These are phyloP conservation scores for Sistotremastrum suecicum DNA, from an alignment of 768 basidiomycete species.

Conservation along the genomic window DNA sequence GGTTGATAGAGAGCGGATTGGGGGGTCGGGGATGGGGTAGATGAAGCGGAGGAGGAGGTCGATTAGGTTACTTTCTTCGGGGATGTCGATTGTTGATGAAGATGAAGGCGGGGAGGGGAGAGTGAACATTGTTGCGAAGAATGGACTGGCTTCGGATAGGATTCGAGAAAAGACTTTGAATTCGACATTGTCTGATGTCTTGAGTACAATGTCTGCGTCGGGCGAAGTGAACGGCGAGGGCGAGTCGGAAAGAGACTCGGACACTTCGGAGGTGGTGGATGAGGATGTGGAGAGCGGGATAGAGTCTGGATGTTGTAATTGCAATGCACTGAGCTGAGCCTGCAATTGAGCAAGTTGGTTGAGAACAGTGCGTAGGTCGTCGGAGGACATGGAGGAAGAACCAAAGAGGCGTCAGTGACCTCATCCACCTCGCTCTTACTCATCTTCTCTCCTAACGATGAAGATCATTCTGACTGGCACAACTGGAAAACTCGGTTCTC, in stretches of 20 bases:
- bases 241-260: too few species aligned
- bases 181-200: constrained; percentile 22
- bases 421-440: too few species aligned
- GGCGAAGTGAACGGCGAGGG: constrained; percentile 15
- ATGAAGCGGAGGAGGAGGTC: constrained; percentile 6
- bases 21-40: constrained; percentile 6
- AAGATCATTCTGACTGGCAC: constrained; percentile 23
- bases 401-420: too few species aligned
- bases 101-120: constrained; percentile 35
- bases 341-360: too few species aligned
- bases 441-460: background rate
- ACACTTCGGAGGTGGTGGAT: too few species aligned
- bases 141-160: constrained; percentile 47
- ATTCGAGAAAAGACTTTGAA: constrained; percentile 52
- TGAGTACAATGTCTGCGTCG: constrained; percentile 41
- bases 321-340: too few species aligned
- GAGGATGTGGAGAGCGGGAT: too few species aligned
- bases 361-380: too few species aligned
- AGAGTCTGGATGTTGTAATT: too few species aligned
- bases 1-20: constrained; percentile 4
- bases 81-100: constrained; percentile 15
- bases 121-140: constrained; percentile 57
- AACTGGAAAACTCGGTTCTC: constrained; percentile 22
- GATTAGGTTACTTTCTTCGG: constrained; percentile 2
- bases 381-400: too few species aligned